Conservation (phyloP, 257 asterid species). For the Orobanche coerulescens region DNA sequence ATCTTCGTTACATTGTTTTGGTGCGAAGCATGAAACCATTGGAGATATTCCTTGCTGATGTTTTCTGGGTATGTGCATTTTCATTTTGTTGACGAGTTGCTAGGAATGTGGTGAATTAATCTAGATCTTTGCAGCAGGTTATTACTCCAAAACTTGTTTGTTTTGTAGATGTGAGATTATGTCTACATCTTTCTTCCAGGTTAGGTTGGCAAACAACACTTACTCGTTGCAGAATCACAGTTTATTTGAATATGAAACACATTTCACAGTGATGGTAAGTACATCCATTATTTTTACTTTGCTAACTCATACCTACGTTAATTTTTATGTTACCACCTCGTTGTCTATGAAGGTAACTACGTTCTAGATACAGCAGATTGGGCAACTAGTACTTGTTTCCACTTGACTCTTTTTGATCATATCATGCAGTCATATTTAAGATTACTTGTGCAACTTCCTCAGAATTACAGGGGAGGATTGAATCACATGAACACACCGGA, state of each 20-base stretch:
- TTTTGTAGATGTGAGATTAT: slow-evolving; percentile 10
- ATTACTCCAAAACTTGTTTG: background rate
- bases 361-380: background rate
- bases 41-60: slow-evolving; percentile 73
- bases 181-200: slow-evolving; percentile 39
- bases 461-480: slow-evolving; percentile 88
- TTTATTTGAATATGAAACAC: slow-evolving; percentile 84
- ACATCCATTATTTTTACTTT: background rate
- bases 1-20: slow-evolving; percentile 77
- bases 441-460: slow-evolving; percentile 16
- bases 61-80: slow-evolving; percentile 68
- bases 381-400: slow-evolving; percentile 3
- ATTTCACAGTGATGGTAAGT: slow-evolving; percentile 95
- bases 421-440: slow-evolving; percentile 8
- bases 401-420: slow-evolving; percentile 8
- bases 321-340: slow-evolving; percentile 2
- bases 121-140: background rate
- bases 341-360: background rate
- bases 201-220: slow-evolving; percentile 76
- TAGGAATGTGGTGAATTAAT: background rate
- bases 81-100: slow-evolving; percentile 2
- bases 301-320: background rate
- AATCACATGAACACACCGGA: slow-evolving; percentile 74
- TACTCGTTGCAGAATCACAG: slow-evolving; percentile 76
- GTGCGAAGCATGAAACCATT: slow-evolving; percentile 74